These are phyloP conservation scores for Nitzschia sp. DNA, from an alignment of 108 stramenopile genomes.

Conservation along the genomic window DNA sequence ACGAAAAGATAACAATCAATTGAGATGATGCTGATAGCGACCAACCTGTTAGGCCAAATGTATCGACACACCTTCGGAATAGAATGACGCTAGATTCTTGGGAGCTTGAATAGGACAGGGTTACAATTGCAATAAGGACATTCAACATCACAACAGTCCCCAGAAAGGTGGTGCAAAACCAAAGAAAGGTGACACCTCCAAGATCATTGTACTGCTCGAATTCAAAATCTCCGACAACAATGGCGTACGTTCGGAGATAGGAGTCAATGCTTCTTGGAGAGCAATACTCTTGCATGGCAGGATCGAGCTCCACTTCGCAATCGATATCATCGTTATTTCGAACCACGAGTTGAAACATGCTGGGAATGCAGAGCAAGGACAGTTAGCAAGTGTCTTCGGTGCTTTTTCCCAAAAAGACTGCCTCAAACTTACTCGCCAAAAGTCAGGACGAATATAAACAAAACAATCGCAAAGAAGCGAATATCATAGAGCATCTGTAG, in stretches of 20 bases:
- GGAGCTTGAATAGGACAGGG: slow-evolving; percentile 5
- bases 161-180: slow-evolving; percentile 37
- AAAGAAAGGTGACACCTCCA: slow-evolving; percentile 15
- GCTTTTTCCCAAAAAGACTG: background rate
- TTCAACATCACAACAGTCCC: slow-evolving; percentile 47
- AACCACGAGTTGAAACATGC: slow-evolving; percentile 19
- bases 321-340: background rate
- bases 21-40: too few species aligned
- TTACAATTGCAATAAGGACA: slow-evolving; percentile 44
- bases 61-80: slow-evolving; percentile 17
- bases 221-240: slow-evolving; percentile 40
- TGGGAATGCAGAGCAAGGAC: too few species aligned
- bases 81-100: slow-evolving; percentile 9
- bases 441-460: slow-evolving; percentile 35
- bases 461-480: slow-evolving; percentile 31
- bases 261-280: background rate
- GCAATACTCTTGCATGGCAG: slow-evolving; percentile 26
- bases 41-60: too few species aligned
- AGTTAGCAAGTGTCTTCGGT: background rate
- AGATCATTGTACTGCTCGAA: slow-evolving; percentile 26
- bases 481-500: slow-evolving; percentile 31
- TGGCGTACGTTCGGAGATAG: slow-evolving; percentile 13
- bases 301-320: background rate
- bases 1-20: background rate
- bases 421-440: slow-evolving; percentile 30